A percentile compares a stretch with the other conserved stretches of the same genome.
Conservation (phyloP, 805 yeast genomes). For the Candida montana region DNA sequence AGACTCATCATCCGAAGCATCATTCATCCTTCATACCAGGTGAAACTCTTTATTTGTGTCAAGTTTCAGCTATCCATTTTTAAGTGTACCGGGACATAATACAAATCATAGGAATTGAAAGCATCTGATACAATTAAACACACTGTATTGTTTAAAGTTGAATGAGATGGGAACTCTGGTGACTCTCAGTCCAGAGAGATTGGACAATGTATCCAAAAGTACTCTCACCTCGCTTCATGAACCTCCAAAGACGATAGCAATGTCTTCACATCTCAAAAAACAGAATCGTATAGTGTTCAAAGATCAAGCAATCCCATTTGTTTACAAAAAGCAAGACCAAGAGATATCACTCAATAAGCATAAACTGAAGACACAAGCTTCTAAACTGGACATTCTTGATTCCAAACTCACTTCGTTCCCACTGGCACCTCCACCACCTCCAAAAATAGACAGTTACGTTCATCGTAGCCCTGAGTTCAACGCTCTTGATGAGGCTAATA, state of each 20-base stretch:
- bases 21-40: too few relatives aligned
- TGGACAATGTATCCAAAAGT: neutral
- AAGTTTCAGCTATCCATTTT: too few relatives aligned
- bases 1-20: too few relatives aligned
- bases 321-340: neutral
- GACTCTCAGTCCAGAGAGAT: neutral
- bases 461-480: constrained; percentile 17
- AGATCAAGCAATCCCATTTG: neutral
- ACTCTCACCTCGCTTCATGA: neutral
- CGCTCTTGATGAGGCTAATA: constrained; percentile 8
- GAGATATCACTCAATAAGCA: neutral
- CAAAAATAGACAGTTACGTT: constrained; percentile 2
- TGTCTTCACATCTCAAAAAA: neutral
- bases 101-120: too few relatives aligned
- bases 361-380: constrained; percentile 7
- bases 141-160: too few relatives aligned
- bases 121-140: neutral
- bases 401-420: constrained; percentile 33
- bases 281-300: too few relatives aligned
- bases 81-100: too few relatives aligned
- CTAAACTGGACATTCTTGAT: constrained; percentile 36
- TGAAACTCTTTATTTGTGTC: too few relatives aligned
- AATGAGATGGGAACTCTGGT: neutral
- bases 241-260: neutral
- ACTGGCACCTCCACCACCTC: constrained; percentile 30